Evolutionary conservation across 176 grass and related monocot species (phyloP), one percentile per base, ranked within the genome.

Genomic region (Triticum turgidum): DNA sequence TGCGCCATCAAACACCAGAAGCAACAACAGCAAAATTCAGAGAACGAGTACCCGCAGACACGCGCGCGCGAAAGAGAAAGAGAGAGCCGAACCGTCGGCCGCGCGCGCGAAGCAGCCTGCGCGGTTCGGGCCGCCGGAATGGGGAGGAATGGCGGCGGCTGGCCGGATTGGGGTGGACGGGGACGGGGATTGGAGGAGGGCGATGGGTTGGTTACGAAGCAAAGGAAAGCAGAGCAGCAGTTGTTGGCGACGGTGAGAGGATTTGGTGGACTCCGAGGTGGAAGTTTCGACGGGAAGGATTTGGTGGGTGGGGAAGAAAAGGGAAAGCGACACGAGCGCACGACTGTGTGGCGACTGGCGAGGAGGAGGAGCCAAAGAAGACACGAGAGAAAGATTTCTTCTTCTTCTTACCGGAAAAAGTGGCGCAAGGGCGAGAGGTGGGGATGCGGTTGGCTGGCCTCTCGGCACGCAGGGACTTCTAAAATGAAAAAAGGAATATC

Each of bases 271-370:
- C 25, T 78, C 63, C 58, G 66, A 67, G 73, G 34, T 90, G 66
- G 74, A 90, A 80, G 89, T 68, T 90, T 80, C 59, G 59, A 74
- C 75, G 33, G 32, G 30, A 84, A 90, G 85, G 84, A 73, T 6
- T 18, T 17, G 14, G 82, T 54, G 73, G 77, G 69, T 11, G 44
- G 42, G 3, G 41, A 10, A 15, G 5, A 6, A 52, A 47, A 73
- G 10, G 80, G 65, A 70, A 70, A 82, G 80, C 27, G 65, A 82
- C 63, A 1, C 25, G 2, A 80, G 74, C 74, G 74, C 74, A 77
- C 74, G 74, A 56, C 73, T 58, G 52, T 7, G 6, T 56, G 17
- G 52, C 52, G 54, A 54, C 51, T 5, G 37, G 51, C 2, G 35
- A 12, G 21, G 62, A 13, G 21, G 62, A 13, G 77, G 56, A 76